phyloP scores from a whole-genome alignment of 257 asterid genomes.

The Paraleonurus japonicus region DNA sequence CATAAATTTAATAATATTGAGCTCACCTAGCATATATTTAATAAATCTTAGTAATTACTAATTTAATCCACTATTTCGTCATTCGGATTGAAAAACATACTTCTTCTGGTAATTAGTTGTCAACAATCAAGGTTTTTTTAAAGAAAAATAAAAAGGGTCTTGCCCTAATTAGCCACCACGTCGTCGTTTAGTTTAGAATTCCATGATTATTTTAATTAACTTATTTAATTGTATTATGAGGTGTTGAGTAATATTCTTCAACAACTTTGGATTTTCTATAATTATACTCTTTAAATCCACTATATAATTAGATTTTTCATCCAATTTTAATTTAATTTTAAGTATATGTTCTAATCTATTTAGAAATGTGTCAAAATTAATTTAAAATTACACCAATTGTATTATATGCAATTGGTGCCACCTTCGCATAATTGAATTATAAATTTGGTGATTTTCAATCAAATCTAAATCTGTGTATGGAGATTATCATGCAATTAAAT shows the following conservation, averaged over 20 bases:
- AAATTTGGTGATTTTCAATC: neutral
- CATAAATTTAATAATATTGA: neutral
- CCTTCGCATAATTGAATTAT: no score
- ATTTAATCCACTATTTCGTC: constrained; percentile 28
- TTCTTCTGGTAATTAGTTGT: constrained; percentile 43
- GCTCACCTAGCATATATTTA: neutral
- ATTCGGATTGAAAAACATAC: constrained; percentile 24
- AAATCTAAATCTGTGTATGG: neutral
- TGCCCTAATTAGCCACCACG: constrained; percentile 60
- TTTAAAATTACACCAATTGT: no score
- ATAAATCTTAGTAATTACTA: neutral
- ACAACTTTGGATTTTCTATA: constrained; percentile 47
- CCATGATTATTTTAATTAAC: constrained; percentile 10
- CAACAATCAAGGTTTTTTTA: constrained; percentile 26
- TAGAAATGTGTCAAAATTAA: no score
- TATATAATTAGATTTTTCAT: no score
- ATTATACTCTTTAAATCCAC: no score
- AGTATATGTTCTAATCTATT: no score
- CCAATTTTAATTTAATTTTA: no score
- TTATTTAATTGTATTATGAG: constrained; percentile 32
- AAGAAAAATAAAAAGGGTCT: neutral
- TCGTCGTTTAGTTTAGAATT: constrained; percentile 18
- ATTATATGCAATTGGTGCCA: no score
- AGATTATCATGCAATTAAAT: neutral
- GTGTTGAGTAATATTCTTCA: constrained; percentile 48